These are phyloP conservation scores for Lachancea mirantina DNA, from an alignment of 805 yeast genomes.

Conservation along the genomic window DNA sequence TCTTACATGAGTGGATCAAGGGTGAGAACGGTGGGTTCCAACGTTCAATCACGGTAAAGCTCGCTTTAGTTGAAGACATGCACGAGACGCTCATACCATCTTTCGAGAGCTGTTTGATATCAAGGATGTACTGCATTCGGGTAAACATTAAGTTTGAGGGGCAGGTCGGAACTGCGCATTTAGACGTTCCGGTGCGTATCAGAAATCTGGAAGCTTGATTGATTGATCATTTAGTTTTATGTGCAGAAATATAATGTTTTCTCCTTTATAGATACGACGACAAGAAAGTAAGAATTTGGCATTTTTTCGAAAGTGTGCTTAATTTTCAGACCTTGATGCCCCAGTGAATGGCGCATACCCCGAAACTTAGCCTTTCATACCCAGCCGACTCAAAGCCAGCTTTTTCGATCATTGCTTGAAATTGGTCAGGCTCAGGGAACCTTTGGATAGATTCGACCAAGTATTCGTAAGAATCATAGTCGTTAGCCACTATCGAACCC, in stretches of 20 bases:
- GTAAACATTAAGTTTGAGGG: slow-evolving; percentile 39
- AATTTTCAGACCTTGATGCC: slow-evolving; percentile 70
- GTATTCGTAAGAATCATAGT: slow-evolving; percentile 92
- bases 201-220: slow-evolving; percentile 8
- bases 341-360: slow-evolving; percentile 91
- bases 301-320: background rate
- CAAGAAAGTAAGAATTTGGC: background rate
- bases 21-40: slow-evolving; percentile 29
- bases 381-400: slow-evolving; percentile 96
- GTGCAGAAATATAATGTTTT: too few relatives aligned
- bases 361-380: slow-evolving; percentile 89
- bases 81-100: slow-evolving; percentile 49
- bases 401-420: slow-evolving; percentile 83
- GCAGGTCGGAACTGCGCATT: slow-evolving; percentile 24
- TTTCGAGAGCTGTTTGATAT: slow-evolving; percentile 57
- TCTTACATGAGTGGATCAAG: slow-evolving; percentile 24
- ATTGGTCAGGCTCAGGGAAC: slow-evolving; percentile 88
- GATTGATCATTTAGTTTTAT: background rate
- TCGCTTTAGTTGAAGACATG: slow-evolving; percentile 37
- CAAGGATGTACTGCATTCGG: slow-evolving; percentile 50
- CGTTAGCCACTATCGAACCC: slow-evolving; percentile 94
- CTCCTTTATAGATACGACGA: background rate
- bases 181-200: slow-evolving; percentile 32
- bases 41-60: slow-evolving; percentile 33
- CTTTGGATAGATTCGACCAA: slow-evolving; percentile 88